These are phyloP conservation scores for Backusella sp. DNA, from an alignment of 192 early-diverging fungal species.

Conservation along the genomic window DNA sequence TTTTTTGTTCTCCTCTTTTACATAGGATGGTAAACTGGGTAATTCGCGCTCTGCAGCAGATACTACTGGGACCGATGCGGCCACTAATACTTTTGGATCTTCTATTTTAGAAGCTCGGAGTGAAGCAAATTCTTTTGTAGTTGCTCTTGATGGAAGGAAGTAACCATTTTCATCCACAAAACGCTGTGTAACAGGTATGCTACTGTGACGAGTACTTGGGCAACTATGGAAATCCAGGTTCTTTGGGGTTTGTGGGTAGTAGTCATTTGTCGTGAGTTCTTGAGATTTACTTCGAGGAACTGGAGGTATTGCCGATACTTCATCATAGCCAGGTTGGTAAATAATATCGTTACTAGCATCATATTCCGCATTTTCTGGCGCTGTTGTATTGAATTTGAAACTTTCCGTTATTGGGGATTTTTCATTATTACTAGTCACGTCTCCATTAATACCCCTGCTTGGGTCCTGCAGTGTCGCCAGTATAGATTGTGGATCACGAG, in stretches of 20 bases:
- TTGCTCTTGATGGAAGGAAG: not conserved
- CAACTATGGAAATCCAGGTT: not conserved
- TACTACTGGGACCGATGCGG: not conserved
- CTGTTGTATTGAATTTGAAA: not conserved
- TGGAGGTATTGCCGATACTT: not conserved
- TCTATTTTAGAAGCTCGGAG: not conserved
- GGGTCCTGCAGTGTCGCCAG: conserved; percentile 20
- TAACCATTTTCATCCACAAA: not conserved
- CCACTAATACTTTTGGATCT: not conserved
- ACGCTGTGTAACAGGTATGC: not conserved
- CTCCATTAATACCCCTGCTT: not conserved
- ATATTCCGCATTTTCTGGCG: not conserved
- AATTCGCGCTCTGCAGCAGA: not conserved
- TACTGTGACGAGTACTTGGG: not conserved
- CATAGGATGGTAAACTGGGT: not conserved
- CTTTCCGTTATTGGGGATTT: not conserved
- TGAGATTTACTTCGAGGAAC: conserved; percentile 2
- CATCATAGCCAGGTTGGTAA: not conserved
- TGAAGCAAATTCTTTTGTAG: not conserved
- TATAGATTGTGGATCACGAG: conserved; percentile 30
- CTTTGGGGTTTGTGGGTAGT: not conserved
- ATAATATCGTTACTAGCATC: not conserved
- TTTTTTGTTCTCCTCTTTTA: not conserved
- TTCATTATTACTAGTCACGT: not conserved
- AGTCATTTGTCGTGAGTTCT: not conserved